Evolutionary conservation across 805 yeast genomes (phyloP), one percentile per base, ranked within the genome.

Genomic region (Candida patagonica): DNA sequence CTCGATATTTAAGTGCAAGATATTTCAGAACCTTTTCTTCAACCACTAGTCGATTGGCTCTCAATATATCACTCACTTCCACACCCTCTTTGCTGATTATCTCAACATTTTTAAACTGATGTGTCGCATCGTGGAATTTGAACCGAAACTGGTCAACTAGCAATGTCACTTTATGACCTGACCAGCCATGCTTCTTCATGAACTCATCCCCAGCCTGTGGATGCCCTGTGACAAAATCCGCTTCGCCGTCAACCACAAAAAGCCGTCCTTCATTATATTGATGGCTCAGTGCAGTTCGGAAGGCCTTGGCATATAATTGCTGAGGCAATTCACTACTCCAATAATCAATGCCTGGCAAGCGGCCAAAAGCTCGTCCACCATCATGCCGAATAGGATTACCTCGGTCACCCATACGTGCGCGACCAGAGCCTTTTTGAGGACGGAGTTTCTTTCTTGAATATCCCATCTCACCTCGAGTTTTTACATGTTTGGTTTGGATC

Each of bases 361-460:
- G 79, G 12, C 92, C 96, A 53, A 80, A 75, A 0, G 97, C 96
- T 52, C 80, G 71, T 39, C 89, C 87, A 59, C 95, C 96, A 55
- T 82, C 85, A 54, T 76, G 78, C 65, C 95, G 78, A 33, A 79
- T 81, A 37, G 98, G 98, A 19, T 95, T 85, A 55, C 88, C 89
- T 43, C 83, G 87, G 63, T 88, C 96, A 67, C 99, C 99, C 40
- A 76, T 80, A 70, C 99, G 79, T 40, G 99, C 99, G 46, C 74
- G 72, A 64, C 99, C 99, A 12, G 85, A 67, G 44, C 97, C 97
- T 63, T 92, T 92, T 64, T 92, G 98, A 23, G 86, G 84, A 27
- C 76, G 69, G 50, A 92, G 66, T 59, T 92, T 92, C 54, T 73
- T 73, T 61, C 94, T 74, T 19, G 94, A 81, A 60, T 74, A 88